Percentiles rank a stretch among this genome's conserved stretches.
These are phyloP conservation scores for Rutstroemia sp. DNA, from an alignment of 2,329 filamentous ascomycete species.

Conservation along the genomic window DNA sequence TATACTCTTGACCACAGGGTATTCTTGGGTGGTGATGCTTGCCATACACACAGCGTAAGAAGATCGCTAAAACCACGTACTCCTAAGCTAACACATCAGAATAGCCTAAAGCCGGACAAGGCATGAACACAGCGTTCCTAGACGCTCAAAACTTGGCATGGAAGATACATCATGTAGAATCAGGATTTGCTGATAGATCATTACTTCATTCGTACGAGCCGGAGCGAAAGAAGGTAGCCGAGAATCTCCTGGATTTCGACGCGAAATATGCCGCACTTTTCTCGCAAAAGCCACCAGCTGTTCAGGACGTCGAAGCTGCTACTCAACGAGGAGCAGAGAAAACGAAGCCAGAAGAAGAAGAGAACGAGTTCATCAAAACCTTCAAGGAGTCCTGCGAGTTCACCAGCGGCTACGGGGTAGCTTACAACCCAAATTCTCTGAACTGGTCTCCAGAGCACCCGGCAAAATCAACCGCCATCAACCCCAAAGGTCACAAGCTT, in stretches of 20 bases:
- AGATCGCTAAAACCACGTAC: conserved; percentile 27
- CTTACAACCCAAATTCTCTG: conserved; percentile 72
- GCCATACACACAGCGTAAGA: conserved; percentile 67
- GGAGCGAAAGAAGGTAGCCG: conserved; percentile 78
- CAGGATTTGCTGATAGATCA: conserved; percentile 67
- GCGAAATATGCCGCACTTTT: conserved; percentile 86
- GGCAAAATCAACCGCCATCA: conserved; percentile 62
- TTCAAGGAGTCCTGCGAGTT: conserved; percentile 92
- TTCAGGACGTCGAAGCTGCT: conserved; percentile 64
- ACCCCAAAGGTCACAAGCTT: conserved; percentile 57
- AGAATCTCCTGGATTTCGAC: conserved; percentile 79
- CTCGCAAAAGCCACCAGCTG: conserved; percentile 67
- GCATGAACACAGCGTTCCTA: conserved; percentile 74
- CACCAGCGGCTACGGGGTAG: conserved; percentile 85
- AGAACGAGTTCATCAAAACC: conserved; percentile 78
- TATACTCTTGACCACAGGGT: conserved; percentile 63
- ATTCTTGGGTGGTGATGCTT: conserved; percentile 71
- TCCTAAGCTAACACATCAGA: conserved; percentile 44
- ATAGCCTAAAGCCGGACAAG: conserved; percentile 69
- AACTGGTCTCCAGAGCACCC: conserved; percentile 75
- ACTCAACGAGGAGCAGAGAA: conserved; percentile 32
- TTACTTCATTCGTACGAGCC: conserved; percentile 79
- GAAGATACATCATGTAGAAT: conserved; percentile 91
- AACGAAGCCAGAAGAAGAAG: conserved; percentile 34
- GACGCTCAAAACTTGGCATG: conserved; percentile 87